Evolutionary conservation across 345 rosid species (phyloP).

Genomic region (Citrus unshiu): DNA sequence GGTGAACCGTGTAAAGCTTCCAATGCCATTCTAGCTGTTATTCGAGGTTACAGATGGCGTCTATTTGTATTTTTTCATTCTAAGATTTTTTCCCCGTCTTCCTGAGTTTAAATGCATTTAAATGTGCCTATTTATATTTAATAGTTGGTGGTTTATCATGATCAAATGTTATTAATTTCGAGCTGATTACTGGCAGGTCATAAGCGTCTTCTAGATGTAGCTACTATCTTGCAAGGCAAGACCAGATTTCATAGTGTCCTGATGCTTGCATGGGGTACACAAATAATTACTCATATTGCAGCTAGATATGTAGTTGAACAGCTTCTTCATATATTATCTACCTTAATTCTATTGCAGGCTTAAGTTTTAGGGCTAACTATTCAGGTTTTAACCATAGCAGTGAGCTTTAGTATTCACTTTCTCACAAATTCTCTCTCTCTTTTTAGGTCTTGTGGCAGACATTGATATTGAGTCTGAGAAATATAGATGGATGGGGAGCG

Average conservation of each 20-base stretch:
- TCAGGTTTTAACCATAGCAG: neutral
- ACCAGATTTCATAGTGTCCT: conserved; percentile 72
- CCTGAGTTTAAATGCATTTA: neutral
- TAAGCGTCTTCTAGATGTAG: conserved; percentile 72
- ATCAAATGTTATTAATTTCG: neutral
- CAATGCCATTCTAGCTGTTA: conserved; percentile 68
- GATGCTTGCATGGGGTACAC: conserved; percentile 97
- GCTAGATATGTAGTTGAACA: conserved; percentile 1
- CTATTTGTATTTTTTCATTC: neutral
- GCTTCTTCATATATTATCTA: neutral
- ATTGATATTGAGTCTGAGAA: conserved; percentile 94
- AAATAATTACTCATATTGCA: neutral
- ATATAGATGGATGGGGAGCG: conserved; percentile 96
- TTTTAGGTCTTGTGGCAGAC: conserved; percentile 88
- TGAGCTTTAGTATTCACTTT: neutral
- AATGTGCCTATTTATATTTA: neutral
- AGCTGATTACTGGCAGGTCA: conserved; percentile 49
- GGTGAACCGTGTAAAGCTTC: conserved; percentile 65
- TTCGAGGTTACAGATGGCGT: conserved; percentile 57
- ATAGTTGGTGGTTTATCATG: neutral
- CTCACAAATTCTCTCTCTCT: neutral
- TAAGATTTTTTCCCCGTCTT: neutral
- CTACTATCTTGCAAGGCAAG: conserved; percentile 71
- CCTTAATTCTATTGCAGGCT: conserved; percentile 3
- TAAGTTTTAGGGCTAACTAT: neutral